Base-by-base conservation (phyloP, 305 asterid genomes). In the Fraxinus platypoda region DNA sequence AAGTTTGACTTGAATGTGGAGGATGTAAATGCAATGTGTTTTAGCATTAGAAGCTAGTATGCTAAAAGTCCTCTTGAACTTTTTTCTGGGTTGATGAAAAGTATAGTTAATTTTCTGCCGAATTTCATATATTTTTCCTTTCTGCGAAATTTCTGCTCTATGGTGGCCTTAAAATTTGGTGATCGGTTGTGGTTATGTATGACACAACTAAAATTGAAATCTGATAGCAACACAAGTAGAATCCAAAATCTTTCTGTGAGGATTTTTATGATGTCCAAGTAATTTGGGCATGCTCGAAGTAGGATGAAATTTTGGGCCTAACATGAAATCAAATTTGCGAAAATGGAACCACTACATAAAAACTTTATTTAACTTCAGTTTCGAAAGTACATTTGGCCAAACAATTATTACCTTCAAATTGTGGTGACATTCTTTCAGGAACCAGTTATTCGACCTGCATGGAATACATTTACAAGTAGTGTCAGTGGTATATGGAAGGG, bases 401-500 rank as follows among this genome's bases (percentile, higher is more conserved):
- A 57, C 3, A 57, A 57, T 2, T 23, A 64, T 9, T 21, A 74
- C 49, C 81, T 84, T 17, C 57, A 9, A 70, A 28, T 19, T 1
- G 34, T 23, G 62, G 37, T 83, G 12, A 74, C 76, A 72, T 86
- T 74, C n/a, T 80, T 83, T 79, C 91, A 95, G 99, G 99, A 95
- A 88, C 98, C 98, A 26, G 98, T 94, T n/a, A 94, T 94, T 89
- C 87, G 88, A 12, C 98, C 99, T 34, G 89, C 93, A 57, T 95
- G 98, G 99, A 83, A 90, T 88, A 95, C 99, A 73, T 95, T 95
- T 86, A 81, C 92, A 33, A 95, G 97, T 87, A 95, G 99, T 85
- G 88, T 95, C 80, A 94, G 98, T 86, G 99, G 99, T 62, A 86
- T 93, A 84, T 95, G 99, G 99, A 95, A 93, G 91, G 99, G 99